Conservation (phyloP, 768 basidiomycete genomes). For the Lentinula raphanica region DNA sequence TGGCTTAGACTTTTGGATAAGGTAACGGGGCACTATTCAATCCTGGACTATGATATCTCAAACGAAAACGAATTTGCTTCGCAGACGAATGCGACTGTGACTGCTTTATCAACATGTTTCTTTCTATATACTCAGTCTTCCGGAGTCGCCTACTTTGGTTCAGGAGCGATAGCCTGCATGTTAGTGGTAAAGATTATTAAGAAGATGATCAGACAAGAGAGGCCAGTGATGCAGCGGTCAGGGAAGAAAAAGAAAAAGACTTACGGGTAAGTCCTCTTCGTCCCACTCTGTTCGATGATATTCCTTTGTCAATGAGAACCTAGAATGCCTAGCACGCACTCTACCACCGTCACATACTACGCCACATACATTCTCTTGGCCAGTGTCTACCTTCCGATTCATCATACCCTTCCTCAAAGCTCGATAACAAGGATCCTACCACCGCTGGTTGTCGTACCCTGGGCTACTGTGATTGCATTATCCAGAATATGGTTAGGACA, state of each 20-base stretch:
- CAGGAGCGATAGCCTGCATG: conserved; percentile 52
- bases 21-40: conserved; percentile 10
- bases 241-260: conserved; percentile 40
- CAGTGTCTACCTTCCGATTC: conserved; percentile 52
- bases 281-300: background rate
- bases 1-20: conserved; percentile 28
- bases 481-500: conserved; percentile 76
- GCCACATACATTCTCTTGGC: conserved; percentile 57
- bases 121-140: conserved; percentile 60
- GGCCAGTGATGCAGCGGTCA: conserved; percentile 38
- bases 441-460: conserved; percentile 47
- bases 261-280: conserved; percentile 55
- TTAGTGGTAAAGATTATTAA: conserved; percentile 61
- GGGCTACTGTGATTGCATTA: conserved; percentile 48
- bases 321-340: conserved; percentile 85
- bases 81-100: conserved; percentile 60
- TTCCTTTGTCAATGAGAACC: background rate
- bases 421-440: conserved; percentile 34
- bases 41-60: background rate
- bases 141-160: conserved; percentile 54
- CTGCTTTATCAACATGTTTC: conserved; percentile 38
- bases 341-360: conserved; percentile 62
- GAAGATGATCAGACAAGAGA: conserved; percentile 54
- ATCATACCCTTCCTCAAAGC: conserved; percentile 43
- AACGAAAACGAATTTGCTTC: background rate